Conservation (phyloP, 495 filamentous ascomycete genomes). For the Bacidia rubella region DNA sequence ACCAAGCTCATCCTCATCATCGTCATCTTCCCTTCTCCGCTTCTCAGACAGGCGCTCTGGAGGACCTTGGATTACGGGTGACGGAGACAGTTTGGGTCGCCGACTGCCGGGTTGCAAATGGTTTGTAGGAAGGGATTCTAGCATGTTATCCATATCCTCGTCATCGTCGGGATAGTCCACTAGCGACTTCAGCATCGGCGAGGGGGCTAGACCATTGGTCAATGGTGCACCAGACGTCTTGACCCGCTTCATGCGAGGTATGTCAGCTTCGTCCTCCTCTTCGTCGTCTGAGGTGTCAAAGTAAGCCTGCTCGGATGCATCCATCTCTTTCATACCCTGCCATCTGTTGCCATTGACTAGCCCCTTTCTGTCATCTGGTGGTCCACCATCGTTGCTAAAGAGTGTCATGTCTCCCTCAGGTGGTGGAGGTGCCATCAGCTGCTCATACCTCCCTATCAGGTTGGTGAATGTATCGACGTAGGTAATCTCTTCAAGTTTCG, state of each 20-base stretch:
- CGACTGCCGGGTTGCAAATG: constrained; percentile 15
- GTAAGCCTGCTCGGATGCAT: constrained; percentile 82
- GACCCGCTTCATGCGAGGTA: constrained; percentile 12
- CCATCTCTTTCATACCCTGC: constrained; percentile 70
- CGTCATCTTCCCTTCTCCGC: constrained; percentile 74
- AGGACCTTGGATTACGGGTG: constrained; percentile 32
- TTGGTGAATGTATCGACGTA: constrained; percentile 79
- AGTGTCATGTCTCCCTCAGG: constrained; percentile 41
- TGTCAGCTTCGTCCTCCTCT: constrained; percentile 46
- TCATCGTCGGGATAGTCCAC: constrained; percentile 87
- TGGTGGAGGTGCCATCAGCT: constrained; percentile 51
- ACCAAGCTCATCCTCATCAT: constrained; percentile 62
- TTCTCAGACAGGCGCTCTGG: constrained; percentile 82
- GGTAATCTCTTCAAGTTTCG: constrained; percentile 60
- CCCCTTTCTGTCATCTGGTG: constrained; percentile 31
- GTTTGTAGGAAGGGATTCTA: constrained; percentile 10
- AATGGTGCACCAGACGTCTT: constrained; percentile 16
- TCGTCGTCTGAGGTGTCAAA: constrained; percentile 87
- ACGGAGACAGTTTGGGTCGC: constrained; percentile 23
- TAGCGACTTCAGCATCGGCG: constrained; percentile 54
- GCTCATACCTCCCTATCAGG: constrained; percentile 67
- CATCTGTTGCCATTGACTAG: constrained; percentile 55
- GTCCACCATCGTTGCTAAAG: constrained; percentile 36
- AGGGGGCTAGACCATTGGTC: constrained; percentile 23
- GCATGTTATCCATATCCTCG: constrained; percentile 48